Percentiles rank a stretch among this genome's conserved stretches.
Conservation (phyloP, 495 filamentous ascomycete species). For the Daldinia caldariorum region DNA sequence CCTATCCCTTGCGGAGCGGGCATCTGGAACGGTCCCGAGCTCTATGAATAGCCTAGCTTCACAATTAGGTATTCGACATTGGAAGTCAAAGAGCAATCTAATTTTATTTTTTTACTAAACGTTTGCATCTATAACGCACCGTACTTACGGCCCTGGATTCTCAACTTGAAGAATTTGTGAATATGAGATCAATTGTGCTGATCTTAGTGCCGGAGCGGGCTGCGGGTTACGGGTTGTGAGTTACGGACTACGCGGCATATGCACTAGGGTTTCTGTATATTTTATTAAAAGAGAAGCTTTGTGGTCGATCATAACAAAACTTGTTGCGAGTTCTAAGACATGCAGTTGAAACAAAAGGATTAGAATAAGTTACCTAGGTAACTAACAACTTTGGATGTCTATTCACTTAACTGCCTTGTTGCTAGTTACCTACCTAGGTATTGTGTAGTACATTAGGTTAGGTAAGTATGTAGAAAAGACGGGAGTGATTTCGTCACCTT, state of each 20-base stretch:
- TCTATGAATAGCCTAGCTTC: slow-evolving; percentile 8
- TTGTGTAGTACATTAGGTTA: too few species aligned
- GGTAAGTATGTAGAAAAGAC: slow-evolving; percentile 9
- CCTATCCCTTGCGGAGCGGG: slow-evolving; percentile 11
- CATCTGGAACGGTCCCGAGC: slow-evolving; percentile 16
- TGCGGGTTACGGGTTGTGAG: not conserved
- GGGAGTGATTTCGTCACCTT: slow-evolving; percentile 11
- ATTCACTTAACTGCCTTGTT: not conserved
- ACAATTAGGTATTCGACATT: too few species aligned
- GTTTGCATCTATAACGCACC: not conserved
- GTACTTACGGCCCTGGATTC: not conserved
- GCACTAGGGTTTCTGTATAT: slow-evolving; percentile 26
- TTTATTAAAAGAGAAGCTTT: slow-evolving; percentile 24
- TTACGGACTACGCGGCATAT: slow-evolving; percentile 15
- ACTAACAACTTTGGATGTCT: not conserved
- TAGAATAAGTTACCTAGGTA: slow-evolving; percentile 16
- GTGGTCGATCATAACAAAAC: slow-evolving; percentile 36
- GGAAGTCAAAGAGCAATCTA: not conserved
- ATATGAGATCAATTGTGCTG: slow-evolving; percentile 26
- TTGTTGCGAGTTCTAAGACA: slow-evolving; percentile 24
- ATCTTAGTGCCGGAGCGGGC: slow-evolving; percentile 24
- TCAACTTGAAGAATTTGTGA: slow-evolving; percentile 1
- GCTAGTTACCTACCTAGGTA: too few species aligned
- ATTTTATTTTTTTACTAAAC: not conserved
- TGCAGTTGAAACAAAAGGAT: slow-evolving; percentile 8